Conservation (phyloP, 345 rosid species). For the Aurinia saxatilis region DNA sequence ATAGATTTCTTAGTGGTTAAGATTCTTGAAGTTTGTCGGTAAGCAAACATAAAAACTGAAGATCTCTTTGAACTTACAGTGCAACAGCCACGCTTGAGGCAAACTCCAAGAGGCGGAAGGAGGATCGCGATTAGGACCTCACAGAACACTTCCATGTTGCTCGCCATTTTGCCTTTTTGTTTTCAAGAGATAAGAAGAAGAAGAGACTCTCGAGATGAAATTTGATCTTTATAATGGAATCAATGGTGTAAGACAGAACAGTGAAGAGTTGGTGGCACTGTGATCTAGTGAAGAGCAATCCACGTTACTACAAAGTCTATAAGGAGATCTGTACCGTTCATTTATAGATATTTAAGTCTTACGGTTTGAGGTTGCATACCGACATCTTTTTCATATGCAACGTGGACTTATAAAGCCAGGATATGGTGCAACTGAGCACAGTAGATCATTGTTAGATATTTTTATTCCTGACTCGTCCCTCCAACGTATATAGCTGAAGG, state of each 20-base stretch:
- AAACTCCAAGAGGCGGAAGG: conserved; percentile 87
- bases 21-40: too few species aligned
- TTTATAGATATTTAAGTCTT: background rate
- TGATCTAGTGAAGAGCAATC: conserved; percentile 2
- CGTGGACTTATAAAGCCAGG: background rate
- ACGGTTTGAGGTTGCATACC: conserved; percentile 9
- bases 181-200: background rate
- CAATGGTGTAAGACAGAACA: conserved; percentile 1
- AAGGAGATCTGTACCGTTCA: conserved; percentile 11
- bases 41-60: background rate
- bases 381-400: conserved; percentile 6
- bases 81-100: conserved; percentile 86
- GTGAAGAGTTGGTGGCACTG: background rate
- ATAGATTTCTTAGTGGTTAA: background rate
- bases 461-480: background rate
- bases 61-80: conserved; percentile 33
- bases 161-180: conserved; percentile 40
- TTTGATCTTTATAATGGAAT: background rate
- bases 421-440: background rate
- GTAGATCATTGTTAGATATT: background rate
- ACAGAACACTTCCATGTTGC: conserved; percentile 54
- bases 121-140: conserved; percentile 75
- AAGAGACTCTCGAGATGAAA: background rate
- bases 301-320: background rate
- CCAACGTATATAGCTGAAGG: background rate